A percentile compares a stretch with the other conserved stretches of the same genome.
Evolutionary conservation across 2,329 filamentous ascomycete genomes (phyloP).

Genomic region (Cercospora canescens): DNA sequence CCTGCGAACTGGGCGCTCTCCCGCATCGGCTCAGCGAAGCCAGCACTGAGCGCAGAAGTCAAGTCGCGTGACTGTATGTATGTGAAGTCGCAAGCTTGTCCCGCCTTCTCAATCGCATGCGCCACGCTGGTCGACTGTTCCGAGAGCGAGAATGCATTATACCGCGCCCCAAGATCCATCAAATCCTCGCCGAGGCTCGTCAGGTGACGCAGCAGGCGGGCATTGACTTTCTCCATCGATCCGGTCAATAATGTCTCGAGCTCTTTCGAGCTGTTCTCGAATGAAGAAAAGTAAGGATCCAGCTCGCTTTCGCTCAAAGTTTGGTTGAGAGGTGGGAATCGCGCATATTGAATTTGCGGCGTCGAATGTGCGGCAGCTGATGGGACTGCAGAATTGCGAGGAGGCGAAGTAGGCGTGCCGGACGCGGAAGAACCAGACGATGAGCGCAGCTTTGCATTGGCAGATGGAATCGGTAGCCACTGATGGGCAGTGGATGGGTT

Average conservation of each 20-base stretch:
- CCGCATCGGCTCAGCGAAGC: slow-evolving; percentile 95
- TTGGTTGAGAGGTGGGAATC: slow-evolving; percentile 79
- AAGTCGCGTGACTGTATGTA: slow-evolving; percentile 95
- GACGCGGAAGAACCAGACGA: slow-evolving; percentile 46
- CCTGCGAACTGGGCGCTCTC: slow-evolving; percentile 97
- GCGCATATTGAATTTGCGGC: slow-evolving; percentile 66
- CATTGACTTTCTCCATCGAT: slow-evolving; percentile 95
- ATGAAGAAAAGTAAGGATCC: slow-evolving; percentile 93
- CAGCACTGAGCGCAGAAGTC: slow-evolving; percentile 82
- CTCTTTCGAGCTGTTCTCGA: slow-evolving; percentile 88
- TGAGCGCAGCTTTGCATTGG: slow-evolving; percentile 80
- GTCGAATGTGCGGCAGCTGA: slow-evolving; percentile 58
- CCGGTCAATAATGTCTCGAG: slow-evolving; percentile 85
- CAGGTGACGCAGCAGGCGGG: slow-evolving; percentile 81
- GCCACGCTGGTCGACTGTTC: slow-evolving; percentile 87
- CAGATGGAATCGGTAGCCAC: slow-evolving; percentile 81
- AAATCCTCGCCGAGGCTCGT: slow-evolving; percentile 82
- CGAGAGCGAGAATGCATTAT: slow-evolving; percentile 94
- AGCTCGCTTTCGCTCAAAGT: slow-evolving; percentile 83
- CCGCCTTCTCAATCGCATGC: slow-evolving; percentile 88
- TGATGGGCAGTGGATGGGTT: slow-evolving; percentile 85
- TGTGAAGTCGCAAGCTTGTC: slow-evolving; percentile 91
- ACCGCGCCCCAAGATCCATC: slow-evolving; percentile 90
- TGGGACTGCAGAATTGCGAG: slow-evolving; percentile 49
- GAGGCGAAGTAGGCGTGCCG: slow-evolving; percentile 57